Base-by-base conservation (phyloP, 208 protist genomes). In the Trypanosoma theileri region DNA sequence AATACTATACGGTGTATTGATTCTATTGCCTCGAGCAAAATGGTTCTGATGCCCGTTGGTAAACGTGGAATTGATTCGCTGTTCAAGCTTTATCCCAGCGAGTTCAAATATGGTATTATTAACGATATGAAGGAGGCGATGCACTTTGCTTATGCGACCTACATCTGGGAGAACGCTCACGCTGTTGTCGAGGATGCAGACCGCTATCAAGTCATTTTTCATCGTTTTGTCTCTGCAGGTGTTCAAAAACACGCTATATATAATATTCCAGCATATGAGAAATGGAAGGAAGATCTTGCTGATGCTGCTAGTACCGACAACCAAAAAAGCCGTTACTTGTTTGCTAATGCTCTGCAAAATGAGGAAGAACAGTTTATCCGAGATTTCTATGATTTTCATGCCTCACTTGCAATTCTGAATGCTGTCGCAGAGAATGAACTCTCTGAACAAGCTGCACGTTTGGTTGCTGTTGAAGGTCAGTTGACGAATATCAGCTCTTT, bases 381-480 rank as follows among this genome's bases (percentile, higher is more conserved):
- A 26, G 91, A 96, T 78, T 96, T 94, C 72, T 94, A 92, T 65
- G 87, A 94, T 72, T 96, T 96, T 80, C 88, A 96, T 79, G 82
- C 86, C 41, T 75, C 83, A 45, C 80, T 96, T 16, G 82, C 81
- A 58, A 75, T 94, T 54, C 75, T 96, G 42, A 94, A 96, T 58
- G 86, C 88, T 45, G 86, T 92, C 26, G 86, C 73, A 67, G 91
- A 96, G 66, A 96, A 96, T 75, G 91, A 96, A 80, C 87, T 94
- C 45, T 96, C 91, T 35, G 91, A 96, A 79, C 91, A 96, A 69
- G 91, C 91, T 44, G 91, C 91, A 3, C 88, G 91, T 46, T 71
- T 96, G 45, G 80, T 96, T 4, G 91, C 91, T 54, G 91, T 96
- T 44, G 91, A 96, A 74, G 86, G 86, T 51, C 91, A 96, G 72